phyloP scores from a whole-genome alignment of 345 rosid species.

The Mangifera indica region DNA sequence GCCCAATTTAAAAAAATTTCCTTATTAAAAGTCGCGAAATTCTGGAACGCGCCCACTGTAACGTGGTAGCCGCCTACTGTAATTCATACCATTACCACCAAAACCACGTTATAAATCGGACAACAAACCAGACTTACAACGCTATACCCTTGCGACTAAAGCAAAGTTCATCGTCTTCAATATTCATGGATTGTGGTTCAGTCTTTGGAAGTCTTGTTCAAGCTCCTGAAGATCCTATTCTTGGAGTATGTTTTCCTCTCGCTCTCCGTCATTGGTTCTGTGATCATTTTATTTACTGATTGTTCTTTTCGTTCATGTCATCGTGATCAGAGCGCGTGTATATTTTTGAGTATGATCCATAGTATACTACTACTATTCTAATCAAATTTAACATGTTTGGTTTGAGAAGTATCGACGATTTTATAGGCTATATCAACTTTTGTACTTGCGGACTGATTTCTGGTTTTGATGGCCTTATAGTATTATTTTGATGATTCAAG shows the following conservation, averaged over 20 bases:
- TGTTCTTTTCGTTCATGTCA: background rate
- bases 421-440: background rate
- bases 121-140: background rate
- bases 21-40: background rate
- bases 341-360: conserved; percentile 2
- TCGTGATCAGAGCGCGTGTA: background rate
- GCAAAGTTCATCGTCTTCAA: background rate
- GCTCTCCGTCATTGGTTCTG: background rate
- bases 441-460: background rate
- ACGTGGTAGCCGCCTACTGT: conserved; percentile 8
- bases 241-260: conserved; percentile 40
- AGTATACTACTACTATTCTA: conserved; percentile 4
- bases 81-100: background rate
- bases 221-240: conserved; percentile 72
- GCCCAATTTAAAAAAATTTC: background rate
- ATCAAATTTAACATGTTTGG: conserved; percentile 8
- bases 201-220: conserved; percentile 44
- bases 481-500: background rate
- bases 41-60: conserved; percentile 27
- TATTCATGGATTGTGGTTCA: conserved; percentile 39
- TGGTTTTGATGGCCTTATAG: background rate
- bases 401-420: background rate
- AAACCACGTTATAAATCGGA: background rate
- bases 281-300: background rate
- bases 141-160: background rate